Conservation (phyloP, 106 monocot species). For the Apostasia ramifera region DNA sequence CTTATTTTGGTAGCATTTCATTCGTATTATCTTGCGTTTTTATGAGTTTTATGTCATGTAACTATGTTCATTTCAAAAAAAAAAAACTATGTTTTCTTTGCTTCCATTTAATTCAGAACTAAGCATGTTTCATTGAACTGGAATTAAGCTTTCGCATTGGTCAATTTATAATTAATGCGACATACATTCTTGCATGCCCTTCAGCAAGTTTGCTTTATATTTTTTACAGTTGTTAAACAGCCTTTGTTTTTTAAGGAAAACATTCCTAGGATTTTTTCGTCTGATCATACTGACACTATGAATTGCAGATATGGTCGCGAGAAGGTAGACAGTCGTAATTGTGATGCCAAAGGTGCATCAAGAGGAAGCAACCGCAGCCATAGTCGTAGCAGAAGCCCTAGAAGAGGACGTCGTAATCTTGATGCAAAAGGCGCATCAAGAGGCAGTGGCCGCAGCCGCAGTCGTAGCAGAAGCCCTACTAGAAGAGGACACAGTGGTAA, state of each 20-base stretch:
- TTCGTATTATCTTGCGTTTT: no score
- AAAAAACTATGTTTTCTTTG: neutral
- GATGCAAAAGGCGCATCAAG: neutral
- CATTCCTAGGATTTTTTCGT: no score
- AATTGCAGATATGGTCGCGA: constrained; percentile 3
- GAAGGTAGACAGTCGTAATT: constrained; percentile 4
- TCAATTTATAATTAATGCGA: no score
- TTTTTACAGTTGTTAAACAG: no score
- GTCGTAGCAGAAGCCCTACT: constrained; percentile 12
- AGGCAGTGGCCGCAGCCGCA: constrained; percentile 14
- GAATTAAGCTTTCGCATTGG: neutral
- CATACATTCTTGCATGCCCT: no score
- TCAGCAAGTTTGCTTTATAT: no score
- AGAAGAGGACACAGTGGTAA: neutral
- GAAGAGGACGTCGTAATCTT: neutral
- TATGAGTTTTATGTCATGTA: no score
- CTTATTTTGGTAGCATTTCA: no score
- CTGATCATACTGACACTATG: no score
- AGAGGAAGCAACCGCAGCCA: constrained; percentile 14
- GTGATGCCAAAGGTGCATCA: constrained; percentile 1
- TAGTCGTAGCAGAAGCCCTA: constrained; percentile 10
- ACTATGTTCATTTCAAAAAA: no score
- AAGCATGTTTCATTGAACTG: neutral
- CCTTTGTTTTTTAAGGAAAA: no score
- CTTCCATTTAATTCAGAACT: neutral